phyloP scores from a whole-genome alignment of 2,329 filamentous ascomycete species.

The Akanthomyces lecanii region DNA sequence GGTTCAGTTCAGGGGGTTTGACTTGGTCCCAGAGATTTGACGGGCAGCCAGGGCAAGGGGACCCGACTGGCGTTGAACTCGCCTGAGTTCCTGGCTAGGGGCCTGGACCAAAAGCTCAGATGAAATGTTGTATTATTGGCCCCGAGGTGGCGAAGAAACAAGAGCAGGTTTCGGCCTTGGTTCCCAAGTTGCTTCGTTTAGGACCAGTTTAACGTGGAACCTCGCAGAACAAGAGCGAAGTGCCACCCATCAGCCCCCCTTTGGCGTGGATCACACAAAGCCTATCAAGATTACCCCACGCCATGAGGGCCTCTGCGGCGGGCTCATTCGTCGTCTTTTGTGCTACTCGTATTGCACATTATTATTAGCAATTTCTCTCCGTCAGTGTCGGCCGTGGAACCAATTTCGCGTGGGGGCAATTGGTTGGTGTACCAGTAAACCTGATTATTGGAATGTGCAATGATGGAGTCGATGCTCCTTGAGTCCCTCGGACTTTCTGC shows the following conservation, averaged over 20 bases:
- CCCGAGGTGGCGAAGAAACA: background rate
- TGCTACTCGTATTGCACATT: background rate
- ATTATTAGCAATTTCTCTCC: slow-evolving; percentile 15
- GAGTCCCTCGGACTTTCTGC: background rate
- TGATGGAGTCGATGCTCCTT: background rate
- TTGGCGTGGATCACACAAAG: background rate
- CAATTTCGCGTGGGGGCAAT: background rate
- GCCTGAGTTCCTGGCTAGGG: background rate
- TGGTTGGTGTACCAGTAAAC: background rate
- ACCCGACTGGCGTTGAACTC: background rate
- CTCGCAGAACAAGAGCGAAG: background rate
- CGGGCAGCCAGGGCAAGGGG: background rate
- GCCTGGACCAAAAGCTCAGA: background rate
- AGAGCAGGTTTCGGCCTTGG: background rate
- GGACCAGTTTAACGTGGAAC: background rate
- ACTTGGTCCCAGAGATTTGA: background rate
- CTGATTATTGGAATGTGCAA: background rate
- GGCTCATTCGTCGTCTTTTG: background rate
- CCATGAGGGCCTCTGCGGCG: background rate
- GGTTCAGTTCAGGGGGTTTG: background rate
- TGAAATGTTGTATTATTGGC: background rate
- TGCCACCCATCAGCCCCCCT: background rate
- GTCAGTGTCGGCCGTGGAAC: background rate
- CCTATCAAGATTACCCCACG: slow-evolving; percentile 9
- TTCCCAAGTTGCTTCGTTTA: background rate